A percentile compares a stretch with the other conserved stretches of the same genome.
These are phyloP conservation scores for Harringtonia lauricola DNA, from an alignment of 2,329 filamentous ascomycete species.

Conservation along the genomic window DNA sequence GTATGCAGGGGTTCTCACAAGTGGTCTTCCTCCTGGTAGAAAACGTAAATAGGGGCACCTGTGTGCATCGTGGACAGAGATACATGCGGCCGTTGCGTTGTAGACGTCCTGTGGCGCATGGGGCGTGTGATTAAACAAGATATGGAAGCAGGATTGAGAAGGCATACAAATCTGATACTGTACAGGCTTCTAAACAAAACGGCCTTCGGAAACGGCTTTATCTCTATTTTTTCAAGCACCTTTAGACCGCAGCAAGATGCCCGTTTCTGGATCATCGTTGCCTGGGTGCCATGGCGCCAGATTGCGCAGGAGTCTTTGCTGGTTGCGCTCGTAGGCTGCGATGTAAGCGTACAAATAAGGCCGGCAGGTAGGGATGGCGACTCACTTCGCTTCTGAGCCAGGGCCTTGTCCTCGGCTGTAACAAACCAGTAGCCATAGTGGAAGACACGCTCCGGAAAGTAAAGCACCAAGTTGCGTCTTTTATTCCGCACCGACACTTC, in stretches of 20 bases:
- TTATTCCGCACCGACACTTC: conserved; percentile 15
- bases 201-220: too few species aligned
- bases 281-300: conserved; percentile 13
- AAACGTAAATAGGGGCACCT: too few species aligned
- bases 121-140: too few species aligned
- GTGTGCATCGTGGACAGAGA: too few species aligned
- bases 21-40: too few species aligned
- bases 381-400: conserved; percentile 11
- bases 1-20: too few species aligned
- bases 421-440: conserved; percentile 16
- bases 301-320: conserved; percentile 11
- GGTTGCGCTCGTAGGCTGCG: conserved; percentile 12
- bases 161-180: too few species aligned
- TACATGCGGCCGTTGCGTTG: too few species aligned
- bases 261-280: conserved; percentile 13
- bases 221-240: too few species aligned
- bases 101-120: too few species aligned
- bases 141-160: too few species aligned
- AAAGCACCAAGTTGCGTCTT: conserved; percentile 13
- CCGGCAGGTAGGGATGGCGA: not conserved
- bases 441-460: conserved; percentile 15
- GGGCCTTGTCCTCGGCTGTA: conserved; percentile 12
- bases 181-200: too few species aligned
- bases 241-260: conserved; percentile 13
- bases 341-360: not conserved